Evolutionary conservation across 2,329 filamentous ascomycete species (phyloP).

Genomic region (Cordyceps farinosa): DNA sequence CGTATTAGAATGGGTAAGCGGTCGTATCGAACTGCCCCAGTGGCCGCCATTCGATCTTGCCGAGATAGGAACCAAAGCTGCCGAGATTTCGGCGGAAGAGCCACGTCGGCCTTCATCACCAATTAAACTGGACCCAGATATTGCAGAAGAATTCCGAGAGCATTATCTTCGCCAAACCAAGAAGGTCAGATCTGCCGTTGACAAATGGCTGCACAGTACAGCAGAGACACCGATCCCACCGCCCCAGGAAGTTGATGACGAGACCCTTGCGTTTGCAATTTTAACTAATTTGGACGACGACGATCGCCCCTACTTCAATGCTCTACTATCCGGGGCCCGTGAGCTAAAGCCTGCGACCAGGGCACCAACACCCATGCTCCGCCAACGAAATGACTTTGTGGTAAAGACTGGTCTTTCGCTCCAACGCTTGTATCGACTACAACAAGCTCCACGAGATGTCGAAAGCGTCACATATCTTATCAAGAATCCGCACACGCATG

Average conservation of each 20-base stretch:
- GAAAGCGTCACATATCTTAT: slow-evolving; percentile 84
- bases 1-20: slow-evolving; percentile 87
- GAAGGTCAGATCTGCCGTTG: slow-evolving; percentile 87
- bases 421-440: slow-evolving; percentile 78
- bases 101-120: slow-evolving; percentile 57
- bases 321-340: slow-evolving; percentile 62
- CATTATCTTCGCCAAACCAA: slow-evolving; percentile 90
- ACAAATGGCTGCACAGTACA: slow-evolving; percentile 83
- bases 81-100: slow-evolving; percentile 57
- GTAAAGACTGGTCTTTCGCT: slow-evolving; percentile 72
- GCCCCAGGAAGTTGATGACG: slow-evolving; percentile 87
- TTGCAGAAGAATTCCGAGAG: slow-evolving; percentile 87
- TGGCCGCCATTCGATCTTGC: slow-evolving; percentile 87
- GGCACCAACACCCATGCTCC: slow-evolving; percentile 66
- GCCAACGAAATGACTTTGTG: slow-evolving; percentile 68
- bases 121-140: slow-evolving; percentile 82
- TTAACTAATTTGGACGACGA: slow-evolving; percentile 77
- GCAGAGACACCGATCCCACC: slow-evolving; percentile 69
- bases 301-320: slow-evolving; percentile 77
- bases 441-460: slow-evolving; percentile 71
- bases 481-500: slow-evolving; percentile 76
- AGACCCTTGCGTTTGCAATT: slow-evolving; percentile 90
- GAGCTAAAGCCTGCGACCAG: slow-evolving; percentile 55
- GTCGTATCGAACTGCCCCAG: slow-evolving; percentile 75
- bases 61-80: slow-evolving; percentile 57